Evolutionary conservation across 768 basidiomycete species (phyloP), one percentile per base, ranked within the genome.

Genomic region (Paxillus involutus): DNA sequence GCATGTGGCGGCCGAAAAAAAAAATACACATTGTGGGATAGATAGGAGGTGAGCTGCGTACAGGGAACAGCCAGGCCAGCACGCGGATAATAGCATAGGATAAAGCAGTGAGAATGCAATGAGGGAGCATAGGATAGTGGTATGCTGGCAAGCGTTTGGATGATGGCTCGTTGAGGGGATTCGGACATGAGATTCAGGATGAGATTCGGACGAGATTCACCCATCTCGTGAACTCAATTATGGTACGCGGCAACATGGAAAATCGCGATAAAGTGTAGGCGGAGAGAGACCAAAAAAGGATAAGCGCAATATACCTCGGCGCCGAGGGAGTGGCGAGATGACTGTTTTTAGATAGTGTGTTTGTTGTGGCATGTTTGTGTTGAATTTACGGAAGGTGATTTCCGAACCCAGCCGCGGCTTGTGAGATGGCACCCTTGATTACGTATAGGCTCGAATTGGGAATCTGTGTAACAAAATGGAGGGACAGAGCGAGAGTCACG

Each of bases 361-460:
- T 19, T 71, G 10, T 71, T 60, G 16, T 33, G 14, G n/a, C 0
- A 0, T 69, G 2, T 70, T 70, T 68, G 47, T 37, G 14, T 39
- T 58, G 53, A 62, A 59, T 69, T 71, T 69, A 62, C 69, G 66
- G 70, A 72, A 57, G 68, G 69, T 72, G 68, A 70, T 70, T 70
- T 70, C 69, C 69, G 69, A 72, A 70, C 71, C 59, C 71, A 65
- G 69, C 71, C 69, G 71, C 69, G 69, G 68, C 62, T 63, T 65
- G 64, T 63, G 45, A 53, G 56, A 61, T 32, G 52, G 55, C 59
- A 70, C 69, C 70, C 67, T 65, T 59, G 64, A 70, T 70, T 70
- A 70, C 69, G 69, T 70, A 65, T 24, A 2, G n/a, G 49, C 6
- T 65, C 52, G 45, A 47, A 68, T 60, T 19, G 58, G 61, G 67